These are phyloP conservation scores for Amniculicola lignicola DNA, from an alignment of 495 filamentous ascomycete genomes.

Conservation along the genomic window DNA sequence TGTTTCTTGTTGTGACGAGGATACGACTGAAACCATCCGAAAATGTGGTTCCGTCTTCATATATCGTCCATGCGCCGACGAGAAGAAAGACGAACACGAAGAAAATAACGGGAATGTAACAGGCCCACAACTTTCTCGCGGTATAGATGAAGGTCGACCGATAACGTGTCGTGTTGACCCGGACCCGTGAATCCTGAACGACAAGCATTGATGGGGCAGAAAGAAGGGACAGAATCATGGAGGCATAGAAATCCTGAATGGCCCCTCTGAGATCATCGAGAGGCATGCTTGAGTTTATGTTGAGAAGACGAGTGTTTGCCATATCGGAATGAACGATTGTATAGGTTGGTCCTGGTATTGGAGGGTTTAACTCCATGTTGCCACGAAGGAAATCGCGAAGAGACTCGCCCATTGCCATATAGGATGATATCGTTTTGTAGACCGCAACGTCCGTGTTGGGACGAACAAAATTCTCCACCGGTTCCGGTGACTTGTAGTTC, in stretches of 20 bases:
- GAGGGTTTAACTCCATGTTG: slow-evolving; percentile 27
- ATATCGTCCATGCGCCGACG: slow-evolving; percentile 16
- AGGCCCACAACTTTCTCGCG: slow-evolving; percentile 37
- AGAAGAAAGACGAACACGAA: slow-evolving; percentile 25
- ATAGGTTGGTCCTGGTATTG: slow-evolving; percentile 19
- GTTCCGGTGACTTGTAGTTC: slow-evolving; percentile 7
- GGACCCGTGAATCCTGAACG: slow-evolving; percentile 10
- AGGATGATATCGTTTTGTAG: slow-evolving; percentile 38
- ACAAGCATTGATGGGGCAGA: slow-evolving; percentile 38
- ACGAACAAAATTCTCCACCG: slow-evolving; percentile 4
- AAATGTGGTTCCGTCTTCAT: slow-evolving; percentile 23
- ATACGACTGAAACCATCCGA: slow-evolving; percentile 22
- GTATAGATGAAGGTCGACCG: slow-evolving; percentile 38
- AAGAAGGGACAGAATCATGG: slow-evolving; percentile 41
- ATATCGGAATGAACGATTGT: slow-evolving; percentile 28
- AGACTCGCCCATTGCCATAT: slow-evolving; percentile 35
- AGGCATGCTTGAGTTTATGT: slow-evolving; percentile 25
- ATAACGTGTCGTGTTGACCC: slow-evolving; percentile 30
- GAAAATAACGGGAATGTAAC: slow-evolving; percentile 39
- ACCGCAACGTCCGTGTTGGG: slow-evolving; percentile 5
- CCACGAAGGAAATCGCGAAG: slow-evolving; percentile 35
- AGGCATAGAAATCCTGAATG: slow-evolving; percentile 36
- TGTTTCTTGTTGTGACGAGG: slow-evolving; percentile 26
- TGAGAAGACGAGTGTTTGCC: slow-evolving; percentile 36
- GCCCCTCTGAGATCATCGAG: slow-evolving; percentile 16